A percentile compares a stretch with the other conserved stretches of the same genome.
These are phyloP conservation scores for Plasmodium sp. DNA, from an alignment of 169 alveolate genomes.

Conservation along the genomic window DNA sequence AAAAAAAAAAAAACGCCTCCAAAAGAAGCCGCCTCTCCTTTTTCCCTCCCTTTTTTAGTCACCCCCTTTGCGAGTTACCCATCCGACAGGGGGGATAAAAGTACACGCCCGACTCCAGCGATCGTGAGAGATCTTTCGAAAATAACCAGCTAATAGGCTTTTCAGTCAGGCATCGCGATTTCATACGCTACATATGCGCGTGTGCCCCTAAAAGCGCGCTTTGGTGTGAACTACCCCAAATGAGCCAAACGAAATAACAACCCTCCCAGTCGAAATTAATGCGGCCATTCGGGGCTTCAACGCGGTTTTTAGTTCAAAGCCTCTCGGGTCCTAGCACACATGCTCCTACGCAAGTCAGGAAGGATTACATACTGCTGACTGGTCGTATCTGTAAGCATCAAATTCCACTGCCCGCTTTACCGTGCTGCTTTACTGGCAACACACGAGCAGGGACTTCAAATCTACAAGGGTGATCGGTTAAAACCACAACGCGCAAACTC, in stretches of 20 bases:
- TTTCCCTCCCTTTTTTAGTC: background rate
- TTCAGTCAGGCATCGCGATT: constrained; percentile 65
- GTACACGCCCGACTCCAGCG: constrained; percentile 88
- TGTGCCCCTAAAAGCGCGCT: constrained; percentile 65
- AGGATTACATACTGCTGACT: background rate
- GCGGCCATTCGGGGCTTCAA: constrained; percentile 89
- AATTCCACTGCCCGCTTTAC: background rate
- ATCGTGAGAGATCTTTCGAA: constrained; percentile 94
- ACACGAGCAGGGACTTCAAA: background rate
- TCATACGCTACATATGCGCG: background rate
- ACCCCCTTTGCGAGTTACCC: background rate
- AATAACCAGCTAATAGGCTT: constrained; percentile 95
- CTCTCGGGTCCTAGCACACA: constrained; percentile 93
- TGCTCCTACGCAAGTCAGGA: constrained; percentile 77
- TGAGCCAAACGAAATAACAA: constrained; percentile 89
- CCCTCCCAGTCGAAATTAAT: constrained; percentile 91
- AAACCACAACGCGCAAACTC: background rate
- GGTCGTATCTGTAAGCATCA: background rate
- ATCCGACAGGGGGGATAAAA: constrained; percentile 82
- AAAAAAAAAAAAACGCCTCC: background rate
- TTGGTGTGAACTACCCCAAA: constrained; percentile 92
- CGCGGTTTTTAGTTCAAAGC: constrained; percentile 93
- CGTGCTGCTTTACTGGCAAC: background rate
- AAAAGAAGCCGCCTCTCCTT: background rate
- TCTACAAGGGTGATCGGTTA: background rate